Conservation (phyloP, 2,329 filamentous ascomycete genomes). For the Sporothrix globosa region DNA sequence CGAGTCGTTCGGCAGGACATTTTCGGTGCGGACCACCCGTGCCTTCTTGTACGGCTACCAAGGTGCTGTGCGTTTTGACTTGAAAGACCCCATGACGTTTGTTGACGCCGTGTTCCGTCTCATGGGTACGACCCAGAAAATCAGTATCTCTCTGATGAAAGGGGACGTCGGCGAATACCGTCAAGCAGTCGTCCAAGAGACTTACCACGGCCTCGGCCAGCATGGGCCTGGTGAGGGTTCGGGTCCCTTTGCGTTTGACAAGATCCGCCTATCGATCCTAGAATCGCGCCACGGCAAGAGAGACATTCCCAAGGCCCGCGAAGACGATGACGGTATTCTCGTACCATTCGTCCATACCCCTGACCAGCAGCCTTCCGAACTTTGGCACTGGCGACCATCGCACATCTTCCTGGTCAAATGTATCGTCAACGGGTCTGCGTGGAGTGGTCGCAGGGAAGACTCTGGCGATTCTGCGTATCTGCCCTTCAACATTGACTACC, state of each 20-base stretch:
- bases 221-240: background rate
- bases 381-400: slow-evolving; percentile 5
- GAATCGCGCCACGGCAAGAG: background rate
- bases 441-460: background rate
- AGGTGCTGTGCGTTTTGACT: slow-evolving; percentile 32
- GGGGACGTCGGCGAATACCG: background rate
- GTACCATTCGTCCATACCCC: slow-evolving; percentile 28
- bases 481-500: too few relatives aligned
- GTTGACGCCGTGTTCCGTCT: slow-evolving; percentile 32
- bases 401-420: too few relatives aligned
- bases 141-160: slow-evolving; percentile 25
- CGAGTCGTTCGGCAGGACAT: background rate
- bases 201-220: background rate
- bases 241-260: slow-evolving; percentile 2
- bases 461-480: slow-evolving; percentile 32
- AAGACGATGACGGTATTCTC: background rate
- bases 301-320: background rate
- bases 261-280: slow-evolving; percentile 7
- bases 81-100: slow-evolving; percentile 21
- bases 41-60: slow-evolving; percentile 32
- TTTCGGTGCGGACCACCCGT: background rate
- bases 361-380: background rate
- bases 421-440: too few relatives aligned
- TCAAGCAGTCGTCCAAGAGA: background rate
- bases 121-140: background rate